Base-by-base conservation (phyloP, 352 stramenopile species). In the Phytopythium litorale region DNA sequence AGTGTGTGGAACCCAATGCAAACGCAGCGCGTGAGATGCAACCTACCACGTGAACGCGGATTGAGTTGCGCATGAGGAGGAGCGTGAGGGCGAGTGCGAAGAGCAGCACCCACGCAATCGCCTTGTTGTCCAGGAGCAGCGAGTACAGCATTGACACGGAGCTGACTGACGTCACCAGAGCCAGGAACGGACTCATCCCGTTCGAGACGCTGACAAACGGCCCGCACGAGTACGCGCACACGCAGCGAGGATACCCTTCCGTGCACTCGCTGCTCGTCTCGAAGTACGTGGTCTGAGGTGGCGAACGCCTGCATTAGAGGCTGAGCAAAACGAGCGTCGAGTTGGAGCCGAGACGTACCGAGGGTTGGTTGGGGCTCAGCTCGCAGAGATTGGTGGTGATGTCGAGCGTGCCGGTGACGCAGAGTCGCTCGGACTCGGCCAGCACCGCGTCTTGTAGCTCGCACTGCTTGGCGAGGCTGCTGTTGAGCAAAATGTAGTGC, bases 191-290 rank as follows among this genome's bases (percentile, higher is more conserved):
- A 4, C 66, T 62, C 45, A 87, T 91, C 2, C 79, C 83, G 28
- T 72, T 79, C 0, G 57, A 32, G 11, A 71, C 67, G 28, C 57
- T 56, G 7, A 73, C 56, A 38, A 93, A 93, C 19, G 82, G 81
- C 0, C 82, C 84, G 48, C 84, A 93, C 0, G 79, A 77, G 9
- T 79, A 66, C n/a, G 71, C 58, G 49, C 78, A 89, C 13, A 93
- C 62, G 19, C 81, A 93, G 15, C 76, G 67, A 30, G 81, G 80
- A 23, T 88, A 91, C n/a, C 77, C 75, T 3, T 52, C 48, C 1
- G 51, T 48, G 48, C 76, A 87, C 40, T 87, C 79, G 9, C 63
- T 37, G 16, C 58, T 56, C 38, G 63, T 42, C 13, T 66, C 37
- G 42, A 90, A 91, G 60, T 89, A 88, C 19, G 33, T 62, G 4